phyloP scores from a whole-genome alignment of 345 rosid genomes.

The Eucalyptus marginata region DNA sequence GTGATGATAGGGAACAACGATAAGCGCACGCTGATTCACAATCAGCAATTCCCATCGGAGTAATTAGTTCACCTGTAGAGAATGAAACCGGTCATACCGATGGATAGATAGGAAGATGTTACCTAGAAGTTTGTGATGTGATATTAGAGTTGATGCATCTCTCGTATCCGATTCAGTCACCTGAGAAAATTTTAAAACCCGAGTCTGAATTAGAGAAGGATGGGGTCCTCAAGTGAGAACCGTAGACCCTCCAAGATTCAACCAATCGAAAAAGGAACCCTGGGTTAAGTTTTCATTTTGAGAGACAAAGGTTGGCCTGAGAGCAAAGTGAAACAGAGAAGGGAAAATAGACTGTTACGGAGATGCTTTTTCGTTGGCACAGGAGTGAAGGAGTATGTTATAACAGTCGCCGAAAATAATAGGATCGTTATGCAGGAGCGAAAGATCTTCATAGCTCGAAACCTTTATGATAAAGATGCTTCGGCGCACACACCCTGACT shows the following conservation, averaged over 20 bases:
- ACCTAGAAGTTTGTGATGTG: neutral
- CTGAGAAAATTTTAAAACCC: neutral
- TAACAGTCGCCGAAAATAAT: neutral
- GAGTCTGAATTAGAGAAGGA: neutral
- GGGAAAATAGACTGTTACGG: too few species aligned
- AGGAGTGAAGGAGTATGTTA: too few species aligned
- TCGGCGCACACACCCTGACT: neutral
- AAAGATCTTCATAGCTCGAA: neutral
- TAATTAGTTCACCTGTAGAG: neutral
- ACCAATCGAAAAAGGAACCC: neutral
- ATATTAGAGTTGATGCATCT: neutral
- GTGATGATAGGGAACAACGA: neutral
- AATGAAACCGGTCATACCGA: neutral
- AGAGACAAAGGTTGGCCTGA: neutral
- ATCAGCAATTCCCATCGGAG: neutral
- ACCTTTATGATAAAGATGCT: neutral
- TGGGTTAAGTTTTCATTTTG: neutral
- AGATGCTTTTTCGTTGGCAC: too few species aligned
- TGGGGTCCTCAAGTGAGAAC: neutral
- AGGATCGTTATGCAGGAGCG: neutral
- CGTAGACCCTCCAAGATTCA: neutral
- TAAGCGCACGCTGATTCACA: fast-evolving
- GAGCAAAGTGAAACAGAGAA: too few species aligned
- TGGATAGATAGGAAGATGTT: neutral
- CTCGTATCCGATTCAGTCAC: neutral